These are phyloP conservation scores for Heritiera fomes DNA, from an alignment of 345 rosid genomes.

Conservation along the genomic window DNA sequence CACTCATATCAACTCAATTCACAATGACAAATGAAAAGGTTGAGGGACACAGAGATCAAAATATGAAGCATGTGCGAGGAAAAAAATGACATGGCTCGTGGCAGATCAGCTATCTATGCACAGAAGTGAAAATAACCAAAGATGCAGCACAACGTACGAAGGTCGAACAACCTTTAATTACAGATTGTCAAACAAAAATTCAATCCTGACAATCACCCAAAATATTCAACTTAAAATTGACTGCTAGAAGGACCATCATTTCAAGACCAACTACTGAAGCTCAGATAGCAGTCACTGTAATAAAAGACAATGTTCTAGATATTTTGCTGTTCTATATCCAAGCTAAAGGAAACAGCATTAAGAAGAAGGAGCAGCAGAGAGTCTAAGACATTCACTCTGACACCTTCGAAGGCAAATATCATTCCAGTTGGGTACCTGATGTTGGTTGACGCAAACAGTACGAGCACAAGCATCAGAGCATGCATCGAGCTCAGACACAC, in stretches of 20 bases:
- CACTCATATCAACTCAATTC: not conserved
- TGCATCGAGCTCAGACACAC: constrained; percentile 87
- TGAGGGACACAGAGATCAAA: not conserved
- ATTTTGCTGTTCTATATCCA: not conserved
- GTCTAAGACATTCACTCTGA: constrained; percentile 76
- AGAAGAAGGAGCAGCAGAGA: constrained; percentile 42
- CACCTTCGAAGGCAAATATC: constrained; percentile 79
- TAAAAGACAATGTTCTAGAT: not conserved
- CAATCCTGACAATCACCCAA: not conserved
- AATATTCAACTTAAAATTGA: not conserved
- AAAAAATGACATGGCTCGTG: not conserved
- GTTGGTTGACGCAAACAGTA: constrained; percentile 83
- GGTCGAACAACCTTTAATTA: not conserved
- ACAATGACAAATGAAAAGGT: not conserved
- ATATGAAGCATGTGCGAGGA: not conserved
- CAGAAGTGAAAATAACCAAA: not conserved
- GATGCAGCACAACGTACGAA: not conserved
- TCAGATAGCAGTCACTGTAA: not conserved
- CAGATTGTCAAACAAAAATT: not conserved
- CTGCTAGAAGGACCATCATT: not conserved
- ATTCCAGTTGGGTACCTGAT: constrained; percentile 90
- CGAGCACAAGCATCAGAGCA: constrained; percentile 90
- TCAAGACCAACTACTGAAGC: constrained; percentile 2
- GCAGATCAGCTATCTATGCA: not conserved
- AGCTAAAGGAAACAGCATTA: not conserved